Evolutionary conservation across 805 yeast genomes (phyloP), one percentile per base, ranked within the genome.

Genomic region (Zygotorulaspora sp.): DNA sequence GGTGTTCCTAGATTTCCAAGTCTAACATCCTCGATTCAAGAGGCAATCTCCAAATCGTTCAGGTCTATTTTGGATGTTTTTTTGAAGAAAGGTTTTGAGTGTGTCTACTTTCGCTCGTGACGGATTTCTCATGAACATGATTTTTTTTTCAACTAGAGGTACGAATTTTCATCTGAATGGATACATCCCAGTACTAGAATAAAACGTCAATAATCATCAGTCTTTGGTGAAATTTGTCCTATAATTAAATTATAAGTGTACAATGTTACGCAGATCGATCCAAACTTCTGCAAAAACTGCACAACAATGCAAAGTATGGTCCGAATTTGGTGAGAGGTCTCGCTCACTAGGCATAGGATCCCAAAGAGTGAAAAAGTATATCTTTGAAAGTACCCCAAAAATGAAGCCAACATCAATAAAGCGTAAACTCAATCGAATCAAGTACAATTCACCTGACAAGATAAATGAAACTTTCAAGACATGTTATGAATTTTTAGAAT

Each of bases 401-500:
- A 42, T 47, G 19, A 84, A 84, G 2, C 85, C 86, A 7, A 68
- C 66, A 8, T 70, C 82, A 12, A 51, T 78, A 17, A 68, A 63
- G 41, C 62, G 67, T 36, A 56, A 64, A 31, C 52, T 63, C 30
- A 69, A 63, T 45, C 71, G 71, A 54, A 44, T 59, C 24, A 67
- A 75, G 42, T 87, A 88, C 63, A 70, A 67, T 36, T 69, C 90
- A 2, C 95, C 95, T 8, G 65, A 59, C 30, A 82, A 79, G 2
- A 69, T 88, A 30, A 77, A 82, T 44, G 83, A 79, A 23, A 82
- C 85, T 1, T 88, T 85, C 61, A 77, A 80, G 38, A 57, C 71
- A 30, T 85, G 95, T 6, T 77, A 82, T 53, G 70, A 76, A 18
- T 52, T 77, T 17, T 63, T 88, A 42, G 68, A 75, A 47, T 57